Percentiles rank a stretch among this genome's conserved stretches.
These are phyloP conservation scores for Pseudocercospora ulei DNA, from an alignment of 2,329 filamentous ascomycete species.

Conservation along the genomic window DNA sequence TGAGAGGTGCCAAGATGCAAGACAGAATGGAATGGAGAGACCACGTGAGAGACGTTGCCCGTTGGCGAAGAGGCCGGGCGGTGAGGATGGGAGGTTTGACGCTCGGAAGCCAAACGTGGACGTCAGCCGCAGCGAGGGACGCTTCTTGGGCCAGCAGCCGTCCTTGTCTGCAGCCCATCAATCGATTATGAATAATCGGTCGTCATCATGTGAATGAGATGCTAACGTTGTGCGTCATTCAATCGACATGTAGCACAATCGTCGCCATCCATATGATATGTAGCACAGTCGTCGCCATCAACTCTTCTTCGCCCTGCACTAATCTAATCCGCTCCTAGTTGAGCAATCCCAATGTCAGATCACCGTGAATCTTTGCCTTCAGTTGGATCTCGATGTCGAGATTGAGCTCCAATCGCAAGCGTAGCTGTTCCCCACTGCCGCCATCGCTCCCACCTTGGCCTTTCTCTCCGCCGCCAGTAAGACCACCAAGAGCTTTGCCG, in stretches of 20 bases:
- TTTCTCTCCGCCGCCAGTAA: conserved; percentile 38
- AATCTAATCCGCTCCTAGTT: conserved; percentile 30
- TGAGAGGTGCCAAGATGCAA: background rate
- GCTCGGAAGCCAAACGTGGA: too few species aligned
- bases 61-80: conserved; percentile 5
- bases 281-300: too few species aligned
- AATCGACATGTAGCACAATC: too few species aligned
- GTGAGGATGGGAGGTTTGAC: conserved; percentile 6
- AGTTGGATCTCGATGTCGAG: conserved; percentile 54
- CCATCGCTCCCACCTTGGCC: conserved; percentile 34
- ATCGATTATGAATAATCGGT: too few species aligned
- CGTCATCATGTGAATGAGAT: too few species aligned
- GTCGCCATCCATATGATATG: too few species aligned
- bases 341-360: conserved; percentile 50
- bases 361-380: conserved; percentile 57
- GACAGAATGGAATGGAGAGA: too few species aligned
- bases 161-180: too few species aligned
- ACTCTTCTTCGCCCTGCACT: background rate
- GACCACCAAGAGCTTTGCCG: conserved; percentile 41
- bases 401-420: conserved; percentile 51
- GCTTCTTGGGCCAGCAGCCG: too few species aligned
- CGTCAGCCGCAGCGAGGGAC: too few species aligned
- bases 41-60: background rate
- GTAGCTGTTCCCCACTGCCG: conserved; percentile 44
- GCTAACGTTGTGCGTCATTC: too few species aligned